Evolutionary conservation across 2,329 filamentous ascomycete genomes (phyloP), one percentile per base, ranked within the genome.

Genomic region (Mariannaea elegans): DNA sequence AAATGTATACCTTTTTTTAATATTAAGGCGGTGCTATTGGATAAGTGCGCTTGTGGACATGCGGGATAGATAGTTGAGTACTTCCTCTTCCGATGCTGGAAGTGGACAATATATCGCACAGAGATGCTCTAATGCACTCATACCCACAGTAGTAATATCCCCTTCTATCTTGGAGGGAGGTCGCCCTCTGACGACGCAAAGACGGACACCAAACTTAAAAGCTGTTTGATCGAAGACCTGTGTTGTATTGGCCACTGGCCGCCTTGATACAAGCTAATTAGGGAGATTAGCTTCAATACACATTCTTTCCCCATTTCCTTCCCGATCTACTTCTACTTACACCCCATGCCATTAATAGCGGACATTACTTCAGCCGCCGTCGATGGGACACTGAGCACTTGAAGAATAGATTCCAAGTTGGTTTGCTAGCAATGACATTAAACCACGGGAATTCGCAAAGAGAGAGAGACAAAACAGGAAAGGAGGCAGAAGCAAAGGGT

Each of bases 301-400:
- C n/a, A n/a, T n/a, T n/a, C n/a, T n/a, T n/a, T n/a, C n/a, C n/a
- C n/a, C n/a, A n/a, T n/a, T n/a, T n/a, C n/a, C n/a, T n/a, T n/a
- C n/a, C n/a, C n/a, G n/a, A n/a, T n/a, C n/a, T n/a, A n/a, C n/a
- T n/a, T n/a, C n/a, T n/a, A n/a, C n/a, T n/a, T n/a, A n/a, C n/a
- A n/a, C n/a, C n/a, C n/a, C n/a, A n/a, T 23, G 12, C 39, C 18
- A 13, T n/a, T 23, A 56, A 32, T 16, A 56, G 23, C 23, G 31
- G 18, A 36, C 4, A 36, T 36, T 36, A n/a, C 5, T 7, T 58
- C n/a, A n/a, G n/a, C n/a, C n/a, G n/a, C n/a, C n/a, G n/a, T n/a
- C n/a, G n/a, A n/a, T n/a, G n/a, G n/a, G 59, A 62, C 49, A 54
- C 62, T 62, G 50, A 62, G 62, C 55, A 61, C 58, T 64, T 56